These are phyloP conservation scores for Hyaloscypha variabilis DNA, from an alignment of 495 filamentous ascomycete genomes.

Conservation along the genomic window DNA sequence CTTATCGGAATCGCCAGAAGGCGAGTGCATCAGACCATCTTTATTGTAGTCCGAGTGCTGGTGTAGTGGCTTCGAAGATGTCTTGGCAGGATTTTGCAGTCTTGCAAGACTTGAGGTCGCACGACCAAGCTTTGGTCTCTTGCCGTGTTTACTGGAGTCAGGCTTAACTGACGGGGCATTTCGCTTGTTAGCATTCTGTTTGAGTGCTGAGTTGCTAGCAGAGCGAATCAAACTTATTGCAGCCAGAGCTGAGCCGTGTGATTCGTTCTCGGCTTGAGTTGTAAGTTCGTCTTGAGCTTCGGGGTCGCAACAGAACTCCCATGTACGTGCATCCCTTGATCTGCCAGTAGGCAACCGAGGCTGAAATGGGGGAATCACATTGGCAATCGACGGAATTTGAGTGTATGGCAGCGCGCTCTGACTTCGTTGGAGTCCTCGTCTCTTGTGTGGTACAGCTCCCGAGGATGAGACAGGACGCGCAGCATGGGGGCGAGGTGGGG, in stretches of 20 bases:
- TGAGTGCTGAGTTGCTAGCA: conserved; percentile 54
- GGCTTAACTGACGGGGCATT: conserved; percentile 53
- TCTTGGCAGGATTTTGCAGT: conserved; percentile 50
- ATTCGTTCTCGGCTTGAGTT: conserved; percentile 70
- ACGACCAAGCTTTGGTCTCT: conserved; percentile 67
- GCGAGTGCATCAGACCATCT: conserved; percentile 25
- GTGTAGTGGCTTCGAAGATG: conserved; percentile 19
- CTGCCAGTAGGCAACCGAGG: conserved; percentile 60
- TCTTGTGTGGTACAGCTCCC: conserved; percentile 44
- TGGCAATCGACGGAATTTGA: conserved; percentile 2
- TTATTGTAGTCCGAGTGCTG: conserved; percentile 9
- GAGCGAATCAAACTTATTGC: conserved; percentile 75
- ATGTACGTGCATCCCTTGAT: conserved; percentile 79
- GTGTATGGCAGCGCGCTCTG: conserved; percentile 56
- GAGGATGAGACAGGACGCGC: conserved; percentile 27
- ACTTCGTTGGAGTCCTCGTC: conserved; percentile 61
- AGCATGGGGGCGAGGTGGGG: conserved; percentile 59
- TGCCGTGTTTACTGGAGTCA: conserved; percentile 51
- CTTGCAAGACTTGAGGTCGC: conserved; percentile 68
- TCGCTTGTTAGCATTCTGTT: conserved; percentile 57
- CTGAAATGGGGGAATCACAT: conserved; percentile 29
- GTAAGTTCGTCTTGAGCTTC: conserved; percentile 73
- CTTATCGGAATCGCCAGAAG: conserved; percentile 79
- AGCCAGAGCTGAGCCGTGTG: conserved; percentile 68
- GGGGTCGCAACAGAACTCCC: conserved; percentile 80